A percentile compares a stretch with the other conserved stretches of the same genome.
Evolutionary conservation across 345 rosid genomes (phyloP).

Genomic region (Boechera retrofracta): DNA sequence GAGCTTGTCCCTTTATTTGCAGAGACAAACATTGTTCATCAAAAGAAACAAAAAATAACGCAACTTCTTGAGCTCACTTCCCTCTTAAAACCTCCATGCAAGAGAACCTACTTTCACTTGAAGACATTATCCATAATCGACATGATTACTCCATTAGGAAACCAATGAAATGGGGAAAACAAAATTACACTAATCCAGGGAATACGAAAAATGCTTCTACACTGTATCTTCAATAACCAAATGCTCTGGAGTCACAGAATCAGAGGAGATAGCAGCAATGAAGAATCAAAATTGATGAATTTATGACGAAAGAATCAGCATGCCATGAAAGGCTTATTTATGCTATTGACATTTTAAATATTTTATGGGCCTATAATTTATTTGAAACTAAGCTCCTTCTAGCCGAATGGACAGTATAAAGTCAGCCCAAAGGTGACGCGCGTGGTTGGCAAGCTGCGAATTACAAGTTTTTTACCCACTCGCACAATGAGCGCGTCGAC

Average conservation of each 20-base stretch:
- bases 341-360: not conserved
- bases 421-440: not conserved
- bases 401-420: conserved; percentile 1
- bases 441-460: not conserved
- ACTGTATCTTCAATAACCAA: too few species aligned
- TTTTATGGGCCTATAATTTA: not conserved
- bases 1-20: not conserved
- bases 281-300: not conserved
- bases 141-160: not conserved
- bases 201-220: not conserved
- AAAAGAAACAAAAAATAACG: not conserved
- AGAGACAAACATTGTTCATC: not conserved
- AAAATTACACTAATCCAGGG: not conserved
- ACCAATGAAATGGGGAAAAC: too few species aligned
- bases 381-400: not conserved
- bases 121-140: not conserved
- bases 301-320: not conserved
- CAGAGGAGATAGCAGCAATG: not conserved
- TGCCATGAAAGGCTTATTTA: not conserved
- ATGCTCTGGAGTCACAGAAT: not conserved
- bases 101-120: not conserved
- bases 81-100: not conserved
- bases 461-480: not conserved
- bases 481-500: not conserved
- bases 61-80: not conserved